These are phyloP conservation scores for Pythium periplocum DNA, from an alignment of 352 stramenopile species.

Conservation along the genomic window DNA sequence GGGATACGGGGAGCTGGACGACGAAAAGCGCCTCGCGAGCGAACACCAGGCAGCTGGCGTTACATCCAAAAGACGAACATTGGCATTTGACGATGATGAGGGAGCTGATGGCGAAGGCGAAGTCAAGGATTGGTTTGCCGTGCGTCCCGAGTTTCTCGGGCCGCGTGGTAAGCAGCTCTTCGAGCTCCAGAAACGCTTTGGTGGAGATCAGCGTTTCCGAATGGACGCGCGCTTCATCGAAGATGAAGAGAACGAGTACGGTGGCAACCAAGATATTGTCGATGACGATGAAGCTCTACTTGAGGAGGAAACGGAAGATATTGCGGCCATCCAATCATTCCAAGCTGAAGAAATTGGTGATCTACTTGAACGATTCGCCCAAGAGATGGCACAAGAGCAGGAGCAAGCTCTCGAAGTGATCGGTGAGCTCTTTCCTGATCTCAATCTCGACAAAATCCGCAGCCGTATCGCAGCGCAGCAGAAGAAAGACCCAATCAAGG, in stretches of 20 bases:
- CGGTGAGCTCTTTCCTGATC: conserved; percentile 52
- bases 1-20: conserved; percentile 17
- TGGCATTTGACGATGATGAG: conserved; percentile 42
- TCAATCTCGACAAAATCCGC: conserved; percentile 64
- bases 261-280: conserved; percentile 28
- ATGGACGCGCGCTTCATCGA: conserved; percentile 76
- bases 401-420: conserved; percentile 48
- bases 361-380: conserved; percentile 24
- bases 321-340: conserved; percentile 42
- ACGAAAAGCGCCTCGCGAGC: conserved; percentile 10
- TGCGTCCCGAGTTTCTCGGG: conserved; percentile 70
- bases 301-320: conserved; percentile 7
- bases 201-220: conserved; percentile 70
- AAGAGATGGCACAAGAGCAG: conserved; percentile 47
- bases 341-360: conserved; percentile 32
- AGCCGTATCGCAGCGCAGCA: conserved; percentile 33
- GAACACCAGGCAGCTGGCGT: too few relatives aligned
- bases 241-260: conserved; percentile 54
- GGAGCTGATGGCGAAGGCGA: conserved; percentile 19
- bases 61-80: not conserved
- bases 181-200: conserved; percentile 79
- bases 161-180: conserved; percentile 69
- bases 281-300: conserved; percentile 21
- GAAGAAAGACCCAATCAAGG: conserved; percentile 58
- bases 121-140: conserved; percentile 36